Conservation (phyloP, 2,329 filamentous ascomycete genomes). For the Penicillium sp. region DNA sequence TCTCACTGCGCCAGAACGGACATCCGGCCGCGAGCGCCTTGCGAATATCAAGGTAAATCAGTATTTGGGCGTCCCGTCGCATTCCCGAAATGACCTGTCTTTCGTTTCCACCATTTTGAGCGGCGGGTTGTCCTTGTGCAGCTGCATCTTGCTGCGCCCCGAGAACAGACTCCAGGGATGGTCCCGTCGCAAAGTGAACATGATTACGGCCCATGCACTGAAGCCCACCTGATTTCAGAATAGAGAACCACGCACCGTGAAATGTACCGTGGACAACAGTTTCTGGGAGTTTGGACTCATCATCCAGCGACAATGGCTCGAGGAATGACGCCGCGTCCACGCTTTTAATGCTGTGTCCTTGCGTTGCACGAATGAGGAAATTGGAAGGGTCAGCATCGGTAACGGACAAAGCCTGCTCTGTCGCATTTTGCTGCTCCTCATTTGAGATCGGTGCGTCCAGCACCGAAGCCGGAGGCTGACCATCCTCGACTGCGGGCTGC, state of each 20-base stretch:
- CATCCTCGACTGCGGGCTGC: conserved; percentile 6
- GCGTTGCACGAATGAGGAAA: conserved; percentile 92
- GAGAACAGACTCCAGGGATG: conserved; percentile 55
- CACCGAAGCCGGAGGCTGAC: conserved; percentile 17
- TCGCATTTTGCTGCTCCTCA: conserved; percentile 37
- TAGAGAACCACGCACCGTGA: conserved; percentile 75
- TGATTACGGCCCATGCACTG: conserved; percentile 83
- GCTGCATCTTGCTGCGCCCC: conserved; percentile 23
- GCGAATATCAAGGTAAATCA: conserved; percentile 77
- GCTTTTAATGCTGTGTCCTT: conserved; percentile 84
- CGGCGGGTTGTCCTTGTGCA: conserved; percentile 15
- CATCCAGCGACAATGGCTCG: conserved; percentile 65
- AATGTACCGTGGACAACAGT: conserved; percentile 88
- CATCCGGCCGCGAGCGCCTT: conserved; percentile 66
- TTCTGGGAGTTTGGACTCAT: conserved; percentile 58
- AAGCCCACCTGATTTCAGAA: conserved; percentile 76
- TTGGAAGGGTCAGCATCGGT: conserved; percentile 59
- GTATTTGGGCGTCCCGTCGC: conserved; percentile 73
- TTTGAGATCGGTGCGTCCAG: conserved; percentile 30
- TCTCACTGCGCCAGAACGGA: conserved; percentile 78
- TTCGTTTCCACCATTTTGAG: conserved; percentile 26
- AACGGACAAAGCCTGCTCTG: conserved; percentile 41
- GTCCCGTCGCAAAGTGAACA: conserved; percentile 82
- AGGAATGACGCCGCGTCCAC: conserved; percentile 73
- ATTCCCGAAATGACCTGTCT: conserved; percentile 74